These are phyloP conservation scores for Mycena belliarum DNA, from an alignment of 768 basidiomycete species.

Conservation along the genomic window DNA sequence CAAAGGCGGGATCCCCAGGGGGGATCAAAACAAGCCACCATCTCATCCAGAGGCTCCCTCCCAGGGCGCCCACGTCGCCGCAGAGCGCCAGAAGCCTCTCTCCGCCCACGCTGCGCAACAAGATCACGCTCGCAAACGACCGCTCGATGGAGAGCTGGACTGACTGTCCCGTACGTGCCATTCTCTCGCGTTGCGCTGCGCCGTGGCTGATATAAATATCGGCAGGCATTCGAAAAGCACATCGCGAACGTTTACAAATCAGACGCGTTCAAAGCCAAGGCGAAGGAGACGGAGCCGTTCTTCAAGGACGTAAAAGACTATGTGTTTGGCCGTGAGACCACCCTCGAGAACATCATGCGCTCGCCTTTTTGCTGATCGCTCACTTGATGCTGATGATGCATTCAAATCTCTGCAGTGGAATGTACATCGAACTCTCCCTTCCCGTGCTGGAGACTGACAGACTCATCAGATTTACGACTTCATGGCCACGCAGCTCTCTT, in stretches of 20 bases:
- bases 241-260: constrained; percentile 43
- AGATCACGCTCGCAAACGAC: constrained; percentile 79
- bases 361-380: background rate
- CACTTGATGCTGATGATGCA: background rate
- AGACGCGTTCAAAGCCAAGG: constrained; percentile 43
- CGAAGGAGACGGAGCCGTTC: constrained; percentile 44
- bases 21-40: too few relatives aligned
- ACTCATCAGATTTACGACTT: constrained; percentile 67
- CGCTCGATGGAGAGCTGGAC: constrained; percentile 85
- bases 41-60: too few relatives aligned
- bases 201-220: background rate
- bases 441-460: too few relatives aligned
- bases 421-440: constrained; percentile 34
- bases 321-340: constrained; percentile 45
- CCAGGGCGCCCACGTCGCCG: too few relatives aligned
- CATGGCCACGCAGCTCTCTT: constrained; percentile 70
- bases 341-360: constrained; percentile 50
- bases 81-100: too few relatives aligned
- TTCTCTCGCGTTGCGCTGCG: background rate
- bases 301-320: constrained; percentile 49
- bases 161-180: constrained; percentile 48
- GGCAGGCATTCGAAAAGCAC: constrained; percentile 48
- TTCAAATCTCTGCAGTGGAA: constrained; percentile 58
- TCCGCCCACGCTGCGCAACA: constrained; percentile 76
- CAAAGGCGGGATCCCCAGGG: too few relatives aligned